Evolutionary conservation across 1,284 basidiomycete species (phyloP), one percentile per base, ranked within the genome.

Genomic region (Mycosarcoma maydis): DNA sequence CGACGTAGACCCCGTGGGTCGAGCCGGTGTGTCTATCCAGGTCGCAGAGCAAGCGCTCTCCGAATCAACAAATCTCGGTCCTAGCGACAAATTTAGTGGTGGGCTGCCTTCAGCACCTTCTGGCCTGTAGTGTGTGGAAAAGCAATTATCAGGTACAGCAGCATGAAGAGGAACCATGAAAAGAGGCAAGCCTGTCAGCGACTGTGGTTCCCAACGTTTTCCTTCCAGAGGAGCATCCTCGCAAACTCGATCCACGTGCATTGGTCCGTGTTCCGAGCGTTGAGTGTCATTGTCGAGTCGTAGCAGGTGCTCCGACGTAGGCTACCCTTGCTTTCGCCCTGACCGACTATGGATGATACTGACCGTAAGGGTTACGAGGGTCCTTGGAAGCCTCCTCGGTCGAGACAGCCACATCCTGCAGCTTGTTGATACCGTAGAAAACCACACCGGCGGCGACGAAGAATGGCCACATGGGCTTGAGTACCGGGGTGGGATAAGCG

Each of bases 301-400:
- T n/a, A n/a, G n/a, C n/a, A n/a, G n/a, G n/a, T n/a, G n/a, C n/a
- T n/a, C n/a, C n/a, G n/a, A n/a, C n/a, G n/a, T n/a, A n/a, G n/a
- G n/a, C n/a, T n/a, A n/a, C n/a, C n/a, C n/a, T n/a, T n/a, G n/a
- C n/a, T n/a, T n/a, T n/a, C n/a, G n/a, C n/a, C n/a, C n/a, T n/a
- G n/a, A n/a, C n/a, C n/a, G n/a, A n/a, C n/a, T n/a, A n/a, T n/a
- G n/a, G 6, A 24, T 29, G 11, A 48, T 29, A 73, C 61, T 66
- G 40, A 78, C 78, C 76, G 60, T 80, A 80, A 29, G 79, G 79
- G 75, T 80, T 80, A 52, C 75, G 76, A 17, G 79, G 78, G 67
- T 80, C 76, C 64, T 80, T 78, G 58, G 61, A 66, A 60, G 69
- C 72, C 61, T 77, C 76, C 36, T 60, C 66, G 52, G 76, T 78